phyloP scores from a whole-genome alignment of 2,329 filamentous ascomycete genomes.

The Didymosphaeria variabile region DNA sequence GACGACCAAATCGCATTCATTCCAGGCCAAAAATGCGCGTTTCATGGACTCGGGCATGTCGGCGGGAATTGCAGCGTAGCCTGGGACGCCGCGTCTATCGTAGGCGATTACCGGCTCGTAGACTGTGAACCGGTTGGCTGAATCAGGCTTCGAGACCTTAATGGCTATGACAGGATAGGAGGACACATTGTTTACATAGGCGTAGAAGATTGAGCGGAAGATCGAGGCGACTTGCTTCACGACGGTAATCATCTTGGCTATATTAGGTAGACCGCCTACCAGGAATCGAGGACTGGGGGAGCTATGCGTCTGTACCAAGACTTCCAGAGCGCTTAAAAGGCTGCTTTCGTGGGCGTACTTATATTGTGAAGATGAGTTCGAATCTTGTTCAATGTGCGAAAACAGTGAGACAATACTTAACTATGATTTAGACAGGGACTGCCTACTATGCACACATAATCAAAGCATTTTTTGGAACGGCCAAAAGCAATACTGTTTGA shows the following conservation, averaged over 20 bases:
- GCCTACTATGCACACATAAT: too few relatives aligned
- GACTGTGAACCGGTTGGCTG: neutral
- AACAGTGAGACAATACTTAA: neutral
- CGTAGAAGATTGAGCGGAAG: neutral
- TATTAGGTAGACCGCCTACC: neutral
- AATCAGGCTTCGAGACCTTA: neutral
- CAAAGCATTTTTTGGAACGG: too few relatives aligned
- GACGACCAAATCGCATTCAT: neutral
- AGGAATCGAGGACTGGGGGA: neutral
- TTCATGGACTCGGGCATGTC: neutral
- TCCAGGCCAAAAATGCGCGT: neutral
- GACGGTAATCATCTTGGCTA: neutral
- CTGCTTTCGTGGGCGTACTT: neutral
- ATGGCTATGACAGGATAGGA: neutral
- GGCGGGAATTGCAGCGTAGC: too few relatives aligned
- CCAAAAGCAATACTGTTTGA: too few relatives aligned
- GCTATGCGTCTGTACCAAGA: neutral
- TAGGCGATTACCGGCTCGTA: neutral
- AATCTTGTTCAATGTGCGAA: neutral
- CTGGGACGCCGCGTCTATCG: neutral
- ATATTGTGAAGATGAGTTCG: neutral
- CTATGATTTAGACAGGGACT: neutral
- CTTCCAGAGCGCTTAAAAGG: too few relatives aligned
- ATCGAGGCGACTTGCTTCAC: neutral
- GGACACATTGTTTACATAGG: neutral